Conservation (phyloP, 179 eudicot species). For the Drosera spatulata region DNA sequence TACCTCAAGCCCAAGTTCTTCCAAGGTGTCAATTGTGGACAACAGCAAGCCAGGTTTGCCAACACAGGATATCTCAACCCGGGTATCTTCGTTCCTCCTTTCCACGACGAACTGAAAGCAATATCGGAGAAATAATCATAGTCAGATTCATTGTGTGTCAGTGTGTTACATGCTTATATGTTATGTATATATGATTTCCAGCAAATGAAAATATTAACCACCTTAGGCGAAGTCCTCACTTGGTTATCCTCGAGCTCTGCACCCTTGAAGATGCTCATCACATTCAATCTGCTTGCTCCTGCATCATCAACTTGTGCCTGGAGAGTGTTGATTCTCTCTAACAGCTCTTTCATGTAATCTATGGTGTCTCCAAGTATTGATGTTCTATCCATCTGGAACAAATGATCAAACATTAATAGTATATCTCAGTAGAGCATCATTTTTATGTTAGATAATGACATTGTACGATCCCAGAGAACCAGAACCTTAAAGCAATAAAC, state of each 20-base stretch:
- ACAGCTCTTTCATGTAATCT: constrained; percentile 83
- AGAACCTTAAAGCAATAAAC: too few species aligned
- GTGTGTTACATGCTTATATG: too few species aligned
- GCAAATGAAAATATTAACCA: constrained; percentile 1
- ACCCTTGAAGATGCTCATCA: constrained; percentile 43
- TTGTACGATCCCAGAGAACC: too few species aligned
- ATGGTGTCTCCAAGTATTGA: constrained; percentile 93
- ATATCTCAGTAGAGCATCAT: background rate
- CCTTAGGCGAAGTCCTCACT: constrained; percentile 78
- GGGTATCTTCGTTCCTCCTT: constrained; percentile 51
- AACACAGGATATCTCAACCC: constrained; percentile 59
- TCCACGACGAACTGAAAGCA: constrained; percentile 69
- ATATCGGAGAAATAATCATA: too few species aligned
- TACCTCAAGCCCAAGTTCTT: constrained; percentile 75
- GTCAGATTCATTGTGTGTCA: too few species aligned
- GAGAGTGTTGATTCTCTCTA: constrained; percentile 50
- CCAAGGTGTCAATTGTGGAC: constrained; percentile 68
- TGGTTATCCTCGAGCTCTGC: constrained; percentile 44
- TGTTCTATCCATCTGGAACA: constrained; percentile 80
- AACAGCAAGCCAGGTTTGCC: constrained; percentile 60
- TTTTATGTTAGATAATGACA: background rate
- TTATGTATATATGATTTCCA: too few species aligned
- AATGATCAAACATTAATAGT: background rate
- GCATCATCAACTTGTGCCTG: constrained; percentile 41
- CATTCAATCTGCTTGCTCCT: constrained; percentile 24